Percentiles rank a stretch among this genome's conserved stretches.
phyloP scores from a whole-genome alignment of 176 grass and related monocot genomes.

The Tuctoria greenei region DNA sequence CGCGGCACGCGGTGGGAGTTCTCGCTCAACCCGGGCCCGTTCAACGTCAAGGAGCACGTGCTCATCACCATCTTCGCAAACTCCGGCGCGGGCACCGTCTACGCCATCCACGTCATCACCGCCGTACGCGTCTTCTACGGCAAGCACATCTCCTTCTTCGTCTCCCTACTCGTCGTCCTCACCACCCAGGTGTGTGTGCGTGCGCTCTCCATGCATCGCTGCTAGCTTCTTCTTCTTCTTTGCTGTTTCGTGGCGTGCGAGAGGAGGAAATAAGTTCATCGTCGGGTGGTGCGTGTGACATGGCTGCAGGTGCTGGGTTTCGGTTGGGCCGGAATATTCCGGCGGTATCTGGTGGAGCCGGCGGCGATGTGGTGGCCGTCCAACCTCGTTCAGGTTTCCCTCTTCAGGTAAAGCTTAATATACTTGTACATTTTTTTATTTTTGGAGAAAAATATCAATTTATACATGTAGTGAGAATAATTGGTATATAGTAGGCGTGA shows the following conservation, averaged over 20 bases:
- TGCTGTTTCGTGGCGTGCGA: not conserved
- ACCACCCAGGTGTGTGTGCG: constrained; percentile 61
- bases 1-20: constrained; percentile 58
- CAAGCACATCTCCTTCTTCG: constrained; percentile 79
- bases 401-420: constrained; percentile 64
- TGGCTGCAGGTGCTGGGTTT: constrained; percentile 67
- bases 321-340: constrained; percentile 96
- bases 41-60: constrained; percentile 97
- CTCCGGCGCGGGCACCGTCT: constrained; percentile 88
- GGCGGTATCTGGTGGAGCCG: constrained; percentile 89
- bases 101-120: constrained; percentile 82
- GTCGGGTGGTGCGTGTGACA: not conserved
- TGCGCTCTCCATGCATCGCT: too few relatives aligned
- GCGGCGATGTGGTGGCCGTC: constrained; percentile 97
- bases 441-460: not conserved
- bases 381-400: constrained; percentile 92
- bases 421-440: not conserved
- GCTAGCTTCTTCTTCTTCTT: too few relatives aligned
- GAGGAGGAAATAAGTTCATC: not conserved
- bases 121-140: constrained; percentile 87
- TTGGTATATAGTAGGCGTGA: not conserved
- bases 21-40: constrained; percentile 76
- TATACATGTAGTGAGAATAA: not conserved
- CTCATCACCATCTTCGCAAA: constrained; percentile 97
- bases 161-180: constrained; percentile 84